Evolutionary conservation across 208 protist species (phyloP), one percentile per base, ranked within the genome.

Genomic region (Balamuthia mandrillaris): DNA sequence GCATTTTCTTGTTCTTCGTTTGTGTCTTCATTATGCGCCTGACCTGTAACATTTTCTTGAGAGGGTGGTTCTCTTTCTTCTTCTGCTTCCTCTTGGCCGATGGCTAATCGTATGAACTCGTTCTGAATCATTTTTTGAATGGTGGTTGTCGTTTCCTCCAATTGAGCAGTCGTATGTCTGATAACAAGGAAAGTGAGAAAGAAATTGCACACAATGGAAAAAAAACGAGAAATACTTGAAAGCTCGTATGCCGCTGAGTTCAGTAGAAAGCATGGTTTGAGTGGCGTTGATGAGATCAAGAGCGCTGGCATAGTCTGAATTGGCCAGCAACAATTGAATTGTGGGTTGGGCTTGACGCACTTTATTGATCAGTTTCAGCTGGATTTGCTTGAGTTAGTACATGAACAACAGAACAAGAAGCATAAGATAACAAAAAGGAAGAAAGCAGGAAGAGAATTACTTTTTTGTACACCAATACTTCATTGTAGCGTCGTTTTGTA

Each of bases 121-220:
- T 85, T 51, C 63, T 81, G 44, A n/a, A 85, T 85, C 81, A 85
- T 85, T 10, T 51, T 16, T 35, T 85, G 63, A 21, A 85, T 85
- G 44, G 75, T 33, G 7, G 14, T 75, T 2, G 81, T 78, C 81
- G 75, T 85, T 44, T 85, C 81, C 52, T 85, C 63, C 12, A 85
- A 63, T 49, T 85, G 81, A 14, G 75, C 27, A n/a, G 47, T 49
- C 37, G 65, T 78, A 39, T 85, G 63, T 44, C 81, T 85, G 56
- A 12, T 2, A 1, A 29, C 63, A 27, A 7, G 41, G 21, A 49
- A 45, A 14, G n/a, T 3, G 3, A 37, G 41, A 2, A 82, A 33
- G 18, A 77, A 24, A 81, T 79, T 29, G 16, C 9, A 18, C 7
- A 74, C 4, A 33, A 33, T 21, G 42, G 14, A n/a, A 21, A n/a